Evolutionary conservation across 371 early-diverging fungal genomes (phyloP).

Genomic region (Mortierella sp.): DNA sequence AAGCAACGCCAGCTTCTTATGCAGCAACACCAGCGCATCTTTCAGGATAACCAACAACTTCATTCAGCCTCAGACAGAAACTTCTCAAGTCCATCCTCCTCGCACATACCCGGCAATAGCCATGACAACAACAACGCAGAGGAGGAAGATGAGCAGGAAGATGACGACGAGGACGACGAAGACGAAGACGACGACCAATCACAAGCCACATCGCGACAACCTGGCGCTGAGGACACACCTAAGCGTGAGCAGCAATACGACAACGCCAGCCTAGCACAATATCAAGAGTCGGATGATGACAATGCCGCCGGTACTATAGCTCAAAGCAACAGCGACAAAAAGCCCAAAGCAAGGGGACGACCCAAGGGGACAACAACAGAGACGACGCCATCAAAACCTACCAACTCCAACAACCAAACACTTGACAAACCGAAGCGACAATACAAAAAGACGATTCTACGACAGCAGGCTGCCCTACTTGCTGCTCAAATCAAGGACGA

Average conservation of each 20-base stretch:
- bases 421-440: slow-evolving; percentile 28
- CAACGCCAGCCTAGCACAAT: not conserved
- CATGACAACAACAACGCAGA: not conserved
- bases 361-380: not conserved
- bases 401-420: not conserved
- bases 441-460: slow-evolving; percentile 55
- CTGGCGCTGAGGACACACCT: not conserved
- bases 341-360: not conserved
- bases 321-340: not conserved
- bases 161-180: not conserved
- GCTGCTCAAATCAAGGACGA: slow-evolving; percentile 53
- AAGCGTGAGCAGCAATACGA: not conserved
- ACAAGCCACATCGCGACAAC: not conserved
- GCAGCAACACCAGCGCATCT: slow-evolving; percentile 20
- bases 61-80: not conserved
- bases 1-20: not conserved
- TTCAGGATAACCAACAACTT: not conserved
- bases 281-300: slow-evolving; percentile 2
- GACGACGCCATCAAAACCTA: not conserved
- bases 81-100: not conserved
- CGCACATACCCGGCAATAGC: slow-evolving; percentile 6
- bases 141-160: not conserved
- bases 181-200: not conserved
- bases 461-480: slow-evolving; percentile 46
- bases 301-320: not conserved